Evolutionary conservation across 2,329 filamentous ascomycete genomes (phyloP), one percentile per base, ranked within the genome.

Genomic region (Emergomyces orientalis): DNA sequence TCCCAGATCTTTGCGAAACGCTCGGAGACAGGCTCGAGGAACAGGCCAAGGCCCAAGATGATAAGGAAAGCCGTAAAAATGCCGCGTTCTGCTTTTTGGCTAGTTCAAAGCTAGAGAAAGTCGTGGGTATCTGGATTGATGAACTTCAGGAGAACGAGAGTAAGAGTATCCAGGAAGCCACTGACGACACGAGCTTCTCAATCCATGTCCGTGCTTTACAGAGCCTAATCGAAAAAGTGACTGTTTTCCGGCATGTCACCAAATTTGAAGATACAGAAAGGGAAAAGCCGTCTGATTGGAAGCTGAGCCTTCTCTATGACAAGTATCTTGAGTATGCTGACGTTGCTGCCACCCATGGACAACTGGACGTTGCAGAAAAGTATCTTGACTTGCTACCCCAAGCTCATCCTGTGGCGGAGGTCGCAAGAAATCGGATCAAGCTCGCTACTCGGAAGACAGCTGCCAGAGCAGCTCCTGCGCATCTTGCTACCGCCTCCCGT

Each of bases 321-420:
- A 96, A 96, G 77, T 99, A 99, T 73, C 88, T 89, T 34, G 94
- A 99, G 77, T 99, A 97, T 74, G 93, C 94, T 17, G 93, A 99
- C 73, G 92, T 99, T 67, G 86, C 95, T 63, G 91, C 94, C 56
- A 86, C 90, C 7, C 90, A 97, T 71, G 94, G 95, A 14, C 90
- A 95, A 70, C 80, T 99, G 61, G 82, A 86, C 39, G 85, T 91
- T 69, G 95, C 94, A 5, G 89, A 96, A 76, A 92, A 89, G 74
- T 99, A 99, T 72, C 84, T 99, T 49, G 86, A 92, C 71, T 85
- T 99, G 61, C 82, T 99, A 55, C 94, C 94, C 19, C 79, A 82
- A 49, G 86, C 87, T 67, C 97, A 96, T 73, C 88, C 90, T 47
- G 89, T 90, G 63, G 94, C 93, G 43, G 91, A 97, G 68, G 84